Evolutionary conservation across 2,329 filamentous ascomycete genomes (phyloP).

Genomic region (Aspergillus aculeatus): DNA sequence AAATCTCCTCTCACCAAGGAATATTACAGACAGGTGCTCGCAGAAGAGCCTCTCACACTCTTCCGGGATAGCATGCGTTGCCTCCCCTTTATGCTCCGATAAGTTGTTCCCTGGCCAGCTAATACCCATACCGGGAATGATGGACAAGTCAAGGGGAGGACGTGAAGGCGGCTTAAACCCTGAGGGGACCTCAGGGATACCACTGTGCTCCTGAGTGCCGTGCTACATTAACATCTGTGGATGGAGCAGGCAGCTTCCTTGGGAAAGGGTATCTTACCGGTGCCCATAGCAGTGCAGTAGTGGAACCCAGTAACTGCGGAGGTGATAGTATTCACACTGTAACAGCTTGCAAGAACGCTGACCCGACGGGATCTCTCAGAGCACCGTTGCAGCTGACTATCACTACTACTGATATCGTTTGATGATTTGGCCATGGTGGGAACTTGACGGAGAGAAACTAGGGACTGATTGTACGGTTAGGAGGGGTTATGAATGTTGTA

Average conservation of each 20-base stretch:
- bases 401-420: conserved; percentile 72
- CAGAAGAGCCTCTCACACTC: conserved; percentile 99
- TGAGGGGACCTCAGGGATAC: conserved; percentile 92
- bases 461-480: background rate
- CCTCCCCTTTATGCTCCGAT: conserved; percentile 69
- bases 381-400: conserved; percentile 59
- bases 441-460: conserved; percentile 8
- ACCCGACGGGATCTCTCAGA: conserved; percentile 50
- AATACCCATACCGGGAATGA: conserved; percentile 63
- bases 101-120: conserved; percentile 31
- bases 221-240: conserved; percentile 6
- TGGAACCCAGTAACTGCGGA: conserved; percentile 78
- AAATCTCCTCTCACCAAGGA: conserved; percentile 90
- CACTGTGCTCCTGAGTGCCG: conserved; percentile 68
- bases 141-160: conserved; percentile 79
- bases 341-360: conserved; percentile 88
- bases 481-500: background rate
- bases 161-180: conserved; percentile 83
- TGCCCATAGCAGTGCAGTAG: conserved; percentile 90
- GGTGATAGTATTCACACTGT: conserved; percentile 70
- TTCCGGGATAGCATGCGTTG: conserved; percentile 94
- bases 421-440: conserved; percentile 49
- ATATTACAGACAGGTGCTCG: conserved; percentile 88
- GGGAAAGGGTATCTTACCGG: conserved; percentile 55
- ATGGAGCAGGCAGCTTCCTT: background rate